Conservation (phyloP, 139 green algal species). For the Picochlorum sp. region DNA sequence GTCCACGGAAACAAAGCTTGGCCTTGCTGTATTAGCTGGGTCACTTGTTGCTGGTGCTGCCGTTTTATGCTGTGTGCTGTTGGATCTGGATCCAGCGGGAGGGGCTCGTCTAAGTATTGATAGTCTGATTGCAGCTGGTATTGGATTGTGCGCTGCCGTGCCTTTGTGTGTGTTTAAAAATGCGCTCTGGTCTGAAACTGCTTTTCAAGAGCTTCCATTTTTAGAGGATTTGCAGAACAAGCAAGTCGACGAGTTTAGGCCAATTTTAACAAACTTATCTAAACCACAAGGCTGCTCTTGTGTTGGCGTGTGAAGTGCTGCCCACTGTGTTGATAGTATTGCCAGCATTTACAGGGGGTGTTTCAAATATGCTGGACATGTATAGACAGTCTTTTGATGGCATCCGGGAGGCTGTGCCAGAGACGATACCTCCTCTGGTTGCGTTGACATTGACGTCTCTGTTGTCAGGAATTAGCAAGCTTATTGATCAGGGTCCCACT, state of each 20-base stretch:
- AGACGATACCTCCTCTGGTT: constrained; percentile 1
- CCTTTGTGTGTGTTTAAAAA: constrained; percentile 21
- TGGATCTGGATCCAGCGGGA: constrained; percentile 18
- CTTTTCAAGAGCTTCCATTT: constrained; percentile 14
- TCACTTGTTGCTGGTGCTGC: constrained; percentile 1
- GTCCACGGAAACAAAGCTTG: constrained; percentile 11
- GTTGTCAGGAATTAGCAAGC: constrained; percentile 10
- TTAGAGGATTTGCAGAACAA: constrained; percentile 21
- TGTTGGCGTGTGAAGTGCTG: constrained; percentile 21
- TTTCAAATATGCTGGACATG: constrained; percentile 17
- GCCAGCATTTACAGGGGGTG: constrained; percentile 19
- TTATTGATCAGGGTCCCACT: constrained; percentile 5
- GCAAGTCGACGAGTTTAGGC: constrained; percentile 13
- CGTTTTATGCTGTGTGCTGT: constrained; percentile 11
- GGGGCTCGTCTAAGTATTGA: constrained; percentile 18
- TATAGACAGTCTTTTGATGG: constrained; percentile 8
- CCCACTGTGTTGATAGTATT: constrained; percentile 25
- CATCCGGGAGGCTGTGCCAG: background rate
- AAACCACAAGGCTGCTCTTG: constrained; percentile 12
- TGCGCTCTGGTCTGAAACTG: constrained; percentile 17
- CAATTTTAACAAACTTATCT: constrained; percentile 15
- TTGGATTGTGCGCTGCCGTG: constrained; percentile 11
- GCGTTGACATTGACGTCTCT: constrained; percentile 9
- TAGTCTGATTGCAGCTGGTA: background rate
- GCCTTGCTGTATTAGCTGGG: constrained; percentile 3